Percentiles rank a stretch among this genome's conserved stretches.
Conservation (phyloP, 768 basidiomycete genomes). For the Mycena crocata region DNA sequence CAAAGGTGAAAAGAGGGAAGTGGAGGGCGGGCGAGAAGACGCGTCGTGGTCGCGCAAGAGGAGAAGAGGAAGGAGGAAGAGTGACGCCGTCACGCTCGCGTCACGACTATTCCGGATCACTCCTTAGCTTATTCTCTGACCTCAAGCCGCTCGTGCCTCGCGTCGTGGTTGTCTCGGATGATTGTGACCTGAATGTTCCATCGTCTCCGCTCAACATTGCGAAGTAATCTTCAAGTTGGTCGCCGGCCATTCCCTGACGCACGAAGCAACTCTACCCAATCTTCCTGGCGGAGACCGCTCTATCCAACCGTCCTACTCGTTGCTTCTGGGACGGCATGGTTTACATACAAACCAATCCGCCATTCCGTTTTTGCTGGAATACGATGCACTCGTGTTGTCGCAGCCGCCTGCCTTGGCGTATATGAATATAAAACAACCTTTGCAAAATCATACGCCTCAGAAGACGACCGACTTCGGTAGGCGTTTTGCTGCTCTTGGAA, state of each 20-base stretch:
- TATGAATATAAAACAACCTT: slow-evolving; percentile 82
- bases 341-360: slow-evolving; percentile 82
- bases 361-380: slow-evolving; percentile 78
- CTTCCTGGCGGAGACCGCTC: slow-evolving; percentile 38
- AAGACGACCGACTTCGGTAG: slow-evolving; percentile 54
- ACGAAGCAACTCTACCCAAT: slow-evolving; percentile 12
- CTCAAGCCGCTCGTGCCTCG: no score
- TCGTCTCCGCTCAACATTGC: not conserved
- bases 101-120: no score
- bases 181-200: no score
- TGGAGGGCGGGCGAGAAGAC: no score
- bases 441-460: slow-evolving; percentile 60
- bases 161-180: no score
- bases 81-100: no score
- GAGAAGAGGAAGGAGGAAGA: no score
- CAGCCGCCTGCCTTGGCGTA: slow-evolving; percentile 72
- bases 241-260: slow-evolving; percentile 2
- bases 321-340: slow-evolving; percentile 49
- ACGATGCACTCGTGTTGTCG: slow-evolving; percentile 85
- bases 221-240: not conserved
- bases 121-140: no score
- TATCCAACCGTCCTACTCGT: slow-evolving; percentile 52
- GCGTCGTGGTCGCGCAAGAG: no score
- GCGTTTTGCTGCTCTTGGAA: not conserved
- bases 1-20: no score